Evolutionary conservation across 169 alveolate genomes (phyloP), one percentile per base, ranked within the genome.

Genomic region (Cryptosporidium parvum): DNA sequence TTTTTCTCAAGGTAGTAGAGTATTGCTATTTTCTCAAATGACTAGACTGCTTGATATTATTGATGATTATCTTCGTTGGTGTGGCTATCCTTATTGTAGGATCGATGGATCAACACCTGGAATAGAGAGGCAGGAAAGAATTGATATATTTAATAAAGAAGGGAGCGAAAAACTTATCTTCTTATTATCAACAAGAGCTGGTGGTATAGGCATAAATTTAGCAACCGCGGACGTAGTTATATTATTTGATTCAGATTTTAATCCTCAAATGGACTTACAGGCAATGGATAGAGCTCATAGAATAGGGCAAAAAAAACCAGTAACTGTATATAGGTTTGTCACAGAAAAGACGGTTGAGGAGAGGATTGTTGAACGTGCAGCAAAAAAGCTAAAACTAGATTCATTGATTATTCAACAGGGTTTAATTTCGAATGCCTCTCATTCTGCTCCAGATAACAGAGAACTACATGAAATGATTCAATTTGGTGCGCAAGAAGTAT

Each of bases 271-370:
- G 68, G 98, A 96, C 84, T 92, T 96, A 65, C 94, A 96, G 71
- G 98, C 97, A n/a, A 96, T 96, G 75, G 98, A 96, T 87, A 92
- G 98, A 86, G 97, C 98, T 10, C 98, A 96, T 89, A 92, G 98
- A 91, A 93, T 96, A 12, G 98, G 98, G 2, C 94, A 96, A 69
- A 95, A 94, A 62, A 93, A 93, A 73, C 87, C 93, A 44, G 96
- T 95, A 9, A 92, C 94, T 68, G 97, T 96, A 1, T 96, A 94
- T 92, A 85, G 98, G 75, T 75, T 95, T 85, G 95, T 95, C n/a
- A 92, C 96, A 1, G 93, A 93, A 51, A 95, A 93, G 70, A 94
- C 97, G 0, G 75, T 96, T n/a, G 98, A 96, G 87, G 97, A 96
- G 86, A 93, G 95, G 70, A 94, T 96, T 61, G 89, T 80, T 44